These are phyloP conservation scores for Euphorbia corollata DNA, from an alignment of 441 rosid genomes.

Conservation along the genomic window DNA sequence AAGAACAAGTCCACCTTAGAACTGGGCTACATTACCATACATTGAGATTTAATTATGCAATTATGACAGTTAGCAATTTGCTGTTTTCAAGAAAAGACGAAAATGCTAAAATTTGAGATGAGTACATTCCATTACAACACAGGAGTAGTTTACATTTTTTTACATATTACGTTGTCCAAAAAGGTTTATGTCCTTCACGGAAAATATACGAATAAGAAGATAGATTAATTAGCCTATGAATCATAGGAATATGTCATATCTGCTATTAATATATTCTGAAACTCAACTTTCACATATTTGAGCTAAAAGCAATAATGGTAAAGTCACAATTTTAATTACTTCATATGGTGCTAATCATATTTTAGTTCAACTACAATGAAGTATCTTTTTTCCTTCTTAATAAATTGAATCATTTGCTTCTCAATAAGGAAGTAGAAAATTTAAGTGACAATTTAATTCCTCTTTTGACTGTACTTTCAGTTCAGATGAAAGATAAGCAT, in stretches of 20 bases:
- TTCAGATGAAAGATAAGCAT: not conserved
- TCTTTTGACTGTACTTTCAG: not conserved
- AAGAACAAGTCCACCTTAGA: slow-evolving; percentile 5
- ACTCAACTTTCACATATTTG: slow-evolving; percentile 4
- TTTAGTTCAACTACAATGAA: slow-evolving; percentile 5
- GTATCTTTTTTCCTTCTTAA: not conserved
- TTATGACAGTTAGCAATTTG: slow-evolving; percentile 6
- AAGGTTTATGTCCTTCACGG: slow-evolving; percentile 5
- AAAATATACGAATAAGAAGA: slow-evolving; percentile 4
- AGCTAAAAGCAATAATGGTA: not conserved
- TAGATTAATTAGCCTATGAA: not conserved
- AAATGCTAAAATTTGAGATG: not conserved
- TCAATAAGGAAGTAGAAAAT: not conserved
- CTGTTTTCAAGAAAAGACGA: not conserved
- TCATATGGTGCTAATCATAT: not conserved
- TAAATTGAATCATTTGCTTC: slow-evolving; percentile 6
- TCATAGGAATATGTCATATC: slow-evolving; percentile 8
- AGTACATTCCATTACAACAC: slow-evolving; percentile 2
- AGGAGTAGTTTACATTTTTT: not conserved
- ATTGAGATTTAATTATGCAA: not conserved
- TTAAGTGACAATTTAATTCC: slow-evolving; percentile 7
- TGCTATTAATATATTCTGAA: slow-evolving; percentile 9
- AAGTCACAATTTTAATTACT: not conserved
- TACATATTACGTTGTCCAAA: not conserved
- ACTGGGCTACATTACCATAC: slow-evolving; percentile 3